These are phyloP conservation scores for Penicillium pulvis DNA, from an alignment of 495 filamentous ascomycete genomes.

Conservation along the genomic window DNA sequence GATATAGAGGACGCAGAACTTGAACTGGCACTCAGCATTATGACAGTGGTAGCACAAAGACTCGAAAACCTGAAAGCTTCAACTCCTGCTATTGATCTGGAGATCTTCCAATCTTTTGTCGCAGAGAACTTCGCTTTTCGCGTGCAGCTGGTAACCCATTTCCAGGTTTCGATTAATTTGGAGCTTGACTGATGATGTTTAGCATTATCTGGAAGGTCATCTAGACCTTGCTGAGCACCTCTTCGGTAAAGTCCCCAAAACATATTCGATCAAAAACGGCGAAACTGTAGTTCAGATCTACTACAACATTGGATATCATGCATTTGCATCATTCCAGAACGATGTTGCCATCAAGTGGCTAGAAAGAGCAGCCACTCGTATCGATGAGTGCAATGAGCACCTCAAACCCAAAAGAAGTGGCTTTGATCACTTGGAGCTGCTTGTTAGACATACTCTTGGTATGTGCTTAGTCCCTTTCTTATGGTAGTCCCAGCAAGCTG, in stretches of 20 bases:
- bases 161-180: not conserved
- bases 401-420: not conserved
- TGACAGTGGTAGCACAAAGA: not conserved
- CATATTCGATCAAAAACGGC: not conserved
- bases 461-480: not conserved
- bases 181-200: not conserved
- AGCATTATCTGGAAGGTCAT: not conserved
- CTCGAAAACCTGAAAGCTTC: not conserved
- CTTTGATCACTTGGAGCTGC: not conserved
- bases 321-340: not conserved
- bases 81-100: not conserved
- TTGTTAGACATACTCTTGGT: not conserved
- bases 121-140: not conserved
- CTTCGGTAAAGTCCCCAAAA: not conserved
- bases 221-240: not conserved
- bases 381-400: not conserved
- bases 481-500: not conserved
- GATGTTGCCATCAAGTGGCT: not conserved
- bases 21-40: not conserved
- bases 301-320: not conserved
- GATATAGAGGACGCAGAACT: not conserved
- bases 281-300: not conserved
- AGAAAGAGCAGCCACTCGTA: not conserved
- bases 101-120: not conserved
- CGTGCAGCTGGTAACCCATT: not conserved